Evolutionary conservation across 108 stramenopile genomes (phyloP), one percentile per base, ranked within the genome.

Genomic region (Cylindrotheca closterium): DNA sequence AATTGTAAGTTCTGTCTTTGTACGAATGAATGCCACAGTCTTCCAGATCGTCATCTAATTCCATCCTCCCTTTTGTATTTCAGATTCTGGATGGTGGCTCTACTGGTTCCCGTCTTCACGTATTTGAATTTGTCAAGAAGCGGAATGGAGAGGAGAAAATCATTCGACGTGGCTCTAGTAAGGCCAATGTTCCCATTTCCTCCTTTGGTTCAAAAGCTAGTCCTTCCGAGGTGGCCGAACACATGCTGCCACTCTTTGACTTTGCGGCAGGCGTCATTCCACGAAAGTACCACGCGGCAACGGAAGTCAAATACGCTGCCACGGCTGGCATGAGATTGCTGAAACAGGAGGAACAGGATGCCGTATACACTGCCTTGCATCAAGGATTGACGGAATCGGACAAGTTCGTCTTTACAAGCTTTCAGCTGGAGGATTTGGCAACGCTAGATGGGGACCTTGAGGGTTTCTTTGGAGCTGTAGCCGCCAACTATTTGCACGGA

Each of bases 291-390:
- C 78, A 92, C 59, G 51, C 74, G 3, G 57, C 77, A 3, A 95
- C 93, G 29, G 58, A 67, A 42, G 87, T 95, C 25, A 70, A 80
- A 32, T 90, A 88, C 48, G 83, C 81, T 23, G 93, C 93, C 7
- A 91, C 93, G 15, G 93, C 93, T 7, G 93, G 93, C 4, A 95
- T 95, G 93, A 60, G 93, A 52, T 65, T 95, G 46, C 46, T 92
- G 30, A 30, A 65, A 3, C 68, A 77, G 34, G 32, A 67, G 33
- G 83, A 89, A 53, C 90, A 91, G 54, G 62, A 77, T 29, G 67
- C 60, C 4, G 83, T 92, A 0, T 92, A 92, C 58, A 83, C 90
- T 72, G 88, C 91, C 3, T 59, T 95, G 30, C 81, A 85, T 62
- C 65, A 79, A 26, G 93, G 93, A 29, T 65, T 94, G 42, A 64